These are phyloP conservation scores for Scheffersomyces illinoinensis DNA, from an alignment of 1,139 yeast species.

Conservation along the genomic window DNA sequence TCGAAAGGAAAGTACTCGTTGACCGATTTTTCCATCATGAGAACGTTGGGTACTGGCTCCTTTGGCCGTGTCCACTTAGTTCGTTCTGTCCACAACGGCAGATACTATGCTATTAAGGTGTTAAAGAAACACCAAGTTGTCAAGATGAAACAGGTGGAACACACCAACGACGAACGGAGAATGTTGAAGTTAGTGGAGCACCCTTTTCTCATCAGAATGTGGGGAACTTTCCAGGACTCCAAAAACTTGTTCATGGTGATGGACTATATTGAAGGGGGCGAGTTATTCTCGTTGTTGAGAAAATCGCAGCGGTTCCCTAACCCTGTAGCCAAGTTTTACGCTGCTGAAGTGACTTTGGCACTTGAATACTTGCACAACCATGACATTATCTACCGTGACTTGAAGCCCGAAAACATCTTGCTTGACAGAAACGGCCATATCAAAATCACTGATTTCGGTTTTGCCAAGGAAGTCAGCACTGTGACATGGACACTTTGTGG, in stretches of 20 bases:
- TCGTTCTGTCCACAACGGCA: conserved; percentile 57
- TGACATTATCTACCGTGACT: conserved; percentile 59
- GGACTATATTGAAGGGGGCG: conserved; percentile 69
- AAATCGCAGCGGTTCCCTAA: conserved; percentile 63
- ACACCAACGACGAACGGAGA: conserved; percentile 61
- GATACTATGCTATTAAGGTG: conserved; percentile 61
- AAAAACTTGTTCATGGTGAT: conserved; percentile 59
- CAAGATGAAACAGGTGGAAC: conserved; percentile 63
- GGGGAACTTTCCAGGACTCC: conserved; percentile 65
- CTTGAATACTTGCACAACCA: conserved; percentile 58
- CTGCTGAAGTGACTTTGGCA: conserved; percentile 61
- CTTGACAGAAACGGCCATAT: conserved; percentile 61
- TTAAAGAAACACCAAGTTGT: conserved; percentile 59
- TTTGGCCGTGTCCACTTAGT: conserved; percentile 65
- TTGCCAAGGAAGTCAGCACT: conserved; percentile 60
- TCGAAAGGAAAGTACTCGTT: conserved; percentile 59
- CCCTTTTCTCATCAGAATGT: conserved; percentile 61
- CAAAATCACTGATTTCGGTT: conserved; percentile 61
- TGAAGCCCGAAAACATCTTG: conserved; percentile 61
- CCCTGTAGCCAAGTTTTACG: conserved; percentile 64
- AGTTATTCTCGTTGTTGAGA: conserved; percentile 54
- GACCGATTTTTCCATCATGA: conserved; percentile 52
- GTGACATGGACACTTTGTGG: conserved; percentile 66
- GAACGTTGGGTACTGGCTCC: conserved; percentile 63
- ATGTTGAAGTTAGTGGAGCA: conserved; percentile 58